These are phyloP conservation scores for Lepidium campestre DNA, from an alignment of 441 rosid species.

Conservation along the genomic window DNA sequence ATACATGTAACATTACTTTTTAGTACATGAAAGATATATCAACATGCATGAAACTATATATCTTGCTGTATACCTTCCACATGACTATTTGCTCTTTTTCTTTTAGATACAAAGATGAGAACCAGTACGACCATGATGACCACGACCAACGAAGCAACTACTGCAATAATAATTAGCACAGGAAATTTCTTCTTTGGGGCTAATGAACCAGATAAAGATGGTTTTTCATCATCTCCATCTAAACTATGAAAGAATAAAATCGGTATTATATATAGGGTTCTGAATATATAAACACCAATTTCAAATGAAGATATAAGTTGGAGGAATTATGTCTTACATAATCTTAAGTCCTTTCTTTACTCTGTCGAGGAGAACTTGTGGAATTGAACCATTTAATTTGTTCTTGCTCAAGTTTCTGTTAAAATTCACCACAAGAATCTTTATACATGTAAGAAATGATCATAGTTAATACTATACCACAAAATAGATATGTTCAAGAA, in stretches of 20 bases:
- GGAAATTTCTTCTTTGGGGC: constrained; percentile 9
- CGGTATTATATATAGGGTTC: neutral
- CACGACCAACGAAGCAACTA: neutral
- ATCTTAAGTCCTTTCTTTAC: constrained; percentile 8
- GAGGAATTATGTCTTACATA: constrained; percentile 3
- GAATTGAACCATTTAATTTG: constrained; percentile 26
- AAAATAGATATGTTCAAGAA: neutral
- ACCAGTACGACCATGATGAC: neutral
- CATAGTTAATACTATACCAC: too few species aligned
- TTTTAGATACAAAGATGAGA: neutral
- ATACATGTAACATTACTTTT: neutral
- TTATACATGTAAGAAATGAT: too few species aligned
- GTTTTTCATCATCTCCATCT: neutral
- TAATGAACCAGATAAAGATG: neutral
- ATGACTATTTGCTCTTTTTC: neutral
- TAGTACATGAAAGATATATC: rapidly evolving
- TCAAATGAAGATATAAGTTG: neutral
- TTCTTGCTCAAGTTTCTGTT: constrained; percentile 28
- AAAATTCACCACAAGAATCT: neutral
- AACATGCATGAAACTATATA: neutral
- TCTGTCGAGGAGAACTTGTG: neutral
- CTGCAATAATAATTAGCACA: neutral
- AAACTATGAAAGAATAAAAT: neutral
- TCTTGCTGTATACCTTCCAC: neutral
- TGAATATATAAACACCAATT: too few species aligned